Evolutionary conservation across 1,284 basidiomycete genomes (phyloP), one percentile per base, ranked within the genome.

Genomic region (Cutaneotrichosporon daszewskae): DNA sequence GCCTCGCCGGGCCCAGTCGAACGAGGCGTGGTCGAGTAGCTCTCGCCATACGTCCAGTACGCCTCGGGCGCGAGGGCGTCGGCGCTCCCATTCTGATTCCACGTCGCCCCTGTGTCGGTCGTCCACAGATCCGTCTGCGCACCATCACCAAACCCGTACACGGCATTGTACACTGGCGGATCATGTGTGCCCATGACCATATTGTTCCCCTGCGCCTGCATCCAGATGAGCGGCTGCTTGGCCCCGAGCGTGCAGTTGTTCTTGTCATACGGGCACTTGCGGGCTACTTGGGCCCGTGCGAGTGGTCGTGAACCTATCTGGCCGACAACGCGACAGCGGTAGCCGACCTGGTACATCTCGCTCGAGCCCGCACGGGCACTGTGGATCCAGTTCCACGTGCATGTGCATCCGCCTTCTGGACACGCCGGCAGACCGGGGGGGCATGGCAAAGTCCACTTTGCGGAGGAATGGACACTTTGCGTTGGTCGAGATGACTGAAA

Each of bases 321-420:
- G 33, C 76, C 75, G 1, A 79, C 79, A 35, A 86, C 71, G 36
- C 78, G 76, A 73, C 85, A 87, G 53, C 79, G 77, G 76, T 85
- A 87, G 16, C 79, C 79, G 40, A 77, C 82, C 79, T 85, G 84
- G 72, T 83, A 86, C 40, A 33, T 34, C 25, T 39, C 36, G 18
- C 24, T 23, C 25, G 42, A 34, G 19, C 38, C 34, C 25, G 40
- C 23, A n/a, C 17, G 13, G 28, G 32, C 17, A 7, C 7, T n/a
- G 64, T 66, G 32, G 25, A 83, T 78, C 84, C 84, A 87, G 62
- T 80, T 80, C 74, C 79, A 87, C 6, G 79, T 76, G 63, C 84
- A 85, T 16, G 72, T 76, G 60, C 85, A 86, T 24, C 77, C 78
- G 12, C 76, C 78, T 1, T 76, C 60, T 0, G 82, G 80, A 59